Base-by-base conservation (phyloP, 495 filamentous ascomycete species). In the Terfezia claveryi region DNA sequence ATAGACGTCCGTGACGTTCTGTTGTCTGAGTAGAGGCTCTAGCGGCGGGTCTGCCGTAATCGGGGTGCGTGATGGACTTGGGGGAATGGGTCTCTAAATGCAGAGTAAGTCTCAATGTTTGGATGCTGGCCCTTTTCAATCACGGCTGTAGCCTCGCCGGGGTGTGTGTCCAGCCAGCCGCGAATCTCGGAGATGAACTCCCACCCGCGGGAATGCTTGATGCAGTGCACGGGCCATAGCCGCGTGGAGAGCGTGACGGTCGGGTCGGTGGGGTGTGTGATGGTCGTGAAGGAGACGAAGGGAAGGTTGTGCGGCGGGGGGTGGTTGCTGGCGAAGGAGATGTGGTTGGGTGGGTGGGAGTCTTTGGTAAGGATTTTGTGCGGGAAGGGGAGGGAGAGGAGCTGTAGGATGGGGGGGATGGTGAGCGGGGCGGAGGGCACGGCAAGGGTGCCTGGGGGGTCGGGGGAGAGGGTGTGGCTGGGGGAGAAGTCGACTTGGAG, bases 401-500 rank as follows among this genome's bases (percentile, higher is more conserved):
- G 80, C 36, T 66, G 57, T 72, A 95, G 95, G 68, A 95, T 78
- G 2, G 72, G 58, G 4, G 79, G 75, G 2, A 77, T 74, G 46
- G 91, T 76, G 54, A 74, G 67, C 17, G 87, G 82, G 54, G 82
- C 89, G 51, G 72, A 72, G 60, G 74, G 57, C 8, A 98, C 84
- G 20, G 87, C 79, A 32, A 98, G 79, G 49, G 85, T 77, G 53
- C 91, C 91, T 63, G 81, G 76, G 87, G 92, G 55, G 23, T 23
- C 32, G 16, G 8, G 27, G 27, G 54, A 46, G 56, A 53, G 46
- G 46, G 53, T 14, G 5, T 23, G 58, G 49, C 9, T 12, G 11
- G 84, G 85, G 68, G 86, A 94, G 69, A 98, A 98, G 72, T 95
- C 91, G 67, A 94, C 85, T 70, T 98, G 91, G 69, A 94, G 73